phyloP scores from a whole-genome alignment of 345 rosid genomes.

The Sonneratia caseolaris region DNA sequence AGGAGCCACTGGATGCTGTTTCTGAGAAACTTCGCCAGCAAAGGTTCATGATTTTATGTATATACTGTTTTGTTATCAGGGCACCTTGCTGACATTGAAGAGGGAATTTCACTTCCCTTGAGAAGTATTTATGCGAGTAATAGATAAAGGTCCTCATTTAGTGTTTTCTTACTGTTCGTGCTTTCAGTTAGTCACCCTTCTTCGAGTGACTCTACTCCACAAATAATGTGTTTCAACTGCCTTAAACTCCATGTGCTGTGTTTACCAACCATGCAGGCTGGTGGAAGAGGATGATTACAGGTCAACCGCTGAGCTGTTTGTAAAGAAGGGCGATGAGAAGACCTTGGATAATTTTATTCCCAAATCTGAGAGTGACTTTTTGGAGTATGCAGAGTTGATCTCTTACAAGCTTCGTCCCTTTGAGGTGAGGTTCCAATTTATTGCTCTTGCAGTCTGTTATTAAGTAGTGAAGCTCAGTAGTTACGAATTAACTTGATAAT shows the following conservation, averaged over 20 bases:
- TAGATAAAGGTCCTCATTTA: neutral
- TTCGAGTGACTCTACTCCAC: neutral
- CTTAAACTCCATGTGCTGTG: neutral
- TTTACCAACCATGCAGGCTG: slow-evolving; percentile 31
- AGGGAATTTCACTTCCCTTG: too few species aligned
- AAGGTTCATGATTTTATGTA: slow-evolving; percentile 17
- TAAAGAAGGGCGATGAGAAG: slow-evolving; percentile 47
- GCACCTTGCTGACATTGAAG: too few species aligned
- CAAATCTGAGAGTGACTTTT: slow-evolving; percentile 82
- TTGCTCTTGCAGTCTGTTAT: slow-evolving; percentile 2
- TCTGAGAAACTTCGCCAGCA: slow-evolving; percentile 43
- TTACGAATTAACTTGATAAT: neutral
- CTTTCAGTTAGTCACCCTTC: neutral
- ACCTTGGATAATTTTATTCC: slow-evolving; percentile 69
- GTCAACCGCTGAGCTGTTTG: slow-evolving; percentile 65
- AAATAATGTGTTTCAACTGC: neutral
- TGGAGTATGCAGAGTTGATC: slow-evolving; percentile 85
- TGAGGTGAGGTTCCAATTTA: slow-evolving; percentile 41
- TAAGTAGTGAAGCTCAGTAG: neutral
- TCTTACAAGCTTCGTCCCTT: slow-evolving; percentile 55
- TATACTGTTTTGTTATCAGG: neutral
- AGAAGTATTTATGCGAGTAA: too few species aligned
- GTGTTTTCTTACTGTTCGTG: neutral
- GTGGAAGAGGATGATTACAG: slow-evolving; percentile 90
- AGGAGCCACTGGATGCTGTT: slow-evolving; percentile 30